These are phyloP conservation scores for Phytophthora sp. DNA, from an alignment of 352 stramenopile genomes.

Conservation along the genomic window DNA sequence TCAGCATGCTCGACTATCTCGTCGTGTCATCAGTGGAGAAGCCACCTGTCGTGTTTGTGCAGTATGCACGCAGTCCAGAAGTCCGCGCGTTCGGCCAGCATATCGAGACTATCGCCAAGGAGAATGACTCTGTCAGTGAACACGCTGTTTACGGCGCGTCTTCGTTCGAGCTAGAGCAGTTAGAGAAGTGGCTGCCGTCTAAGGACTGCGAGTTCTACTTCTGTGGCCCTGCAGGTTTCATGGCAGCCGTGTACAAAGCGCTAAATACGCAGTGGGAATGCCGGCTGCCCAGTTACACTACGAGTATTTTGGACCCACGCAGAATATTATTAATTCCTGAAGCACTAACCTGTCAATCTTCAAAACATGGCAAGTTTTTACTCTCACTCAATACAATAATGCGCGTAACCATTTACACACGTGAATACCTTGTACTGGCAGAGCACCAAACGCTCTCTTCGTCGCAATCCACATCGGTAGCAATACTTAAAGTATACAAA, in stretches of 20 bases:
- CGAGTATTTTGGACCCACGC: slow-evolving; percentile 70
- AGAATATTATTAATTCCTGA: too few species aligned
- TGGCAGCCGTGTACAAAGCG: slow-evolving; percentile 46
- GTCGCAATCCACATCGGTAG: too few species aligned
- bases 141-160: slow-evolving; percentile 45
- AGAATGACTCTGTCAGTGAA: slow-evolving; percentile 43
- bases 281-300: slow-evolving; percentile 55
- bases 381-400: too few species aligned
- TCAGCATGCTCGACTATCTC: slow-evolving; percentile 54
- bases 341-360: too few species aligned
- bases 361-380: too few species aligned
- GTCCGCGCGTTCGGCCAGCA: slow-evolving; percentile 41
- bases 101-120: slow-evolving; percentile 37
- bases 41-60: slow-evolving; percentile 51
- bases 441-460: too few species aligned
- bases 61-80: slow-evolving; percentile 46
- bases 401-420: too few species aligned
- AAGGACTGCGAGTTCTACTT: slow-evolving; percentile 64
- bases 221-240: slow-evolving; percentile 62
- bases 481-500: too few species aligned
- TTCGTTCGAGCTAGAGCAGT: slow-evolving; percentile 36
- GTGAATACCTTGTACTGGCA: too few species aligned
- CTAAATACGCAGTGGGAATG: slow-evolving; percentile 44
- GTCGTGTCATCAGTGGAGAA: slow-evolving; percentile 31
- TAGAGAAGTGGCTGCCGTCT: slow-evolving; percentile 42